phyloP scores from a whole-genome alignment of 345 rosid genomes.

The Populus tremula region DNA sequence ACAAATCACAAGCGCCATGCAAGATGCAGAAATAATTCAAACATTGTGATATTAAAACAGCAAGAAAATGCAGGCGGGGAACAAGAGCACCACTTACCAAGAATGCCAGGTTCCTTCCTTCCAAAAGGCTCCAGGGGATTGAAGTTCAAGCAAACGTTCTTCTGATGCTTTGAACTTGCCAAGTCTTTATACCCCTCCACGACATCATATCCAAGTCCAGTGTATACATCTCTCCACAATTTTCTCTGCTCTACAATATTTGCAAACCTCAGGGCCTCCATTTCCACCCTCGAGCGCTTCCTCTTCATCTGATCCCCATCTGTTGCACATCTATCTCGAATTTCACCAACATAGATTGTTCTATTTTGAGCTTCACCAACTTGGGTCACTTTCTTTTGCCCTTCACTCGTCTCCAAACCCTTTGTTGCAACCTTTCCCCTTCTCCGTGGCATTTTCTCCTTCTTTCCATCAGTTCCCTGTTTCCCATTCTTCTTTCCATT shows the following conservation, averaged over 20 bases:
- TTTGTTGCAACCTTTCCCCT: conserved; percentile 36
- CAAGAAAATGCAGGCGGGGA: background rate
- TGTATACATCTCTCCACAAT: conserved; percentile 56
- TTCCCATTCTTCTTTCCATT: conserved; percentile 38
- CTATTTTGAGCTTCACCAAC: conserved; percentile 18
- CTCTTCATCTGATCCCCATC: conserved; percentile 15
- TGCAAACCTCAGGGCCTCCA: conserved; percentile 72
- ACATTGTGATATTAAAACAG: background rate
- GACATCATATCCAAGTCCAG: conserved; percentile 50
- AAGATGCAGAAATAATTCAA: background rate
- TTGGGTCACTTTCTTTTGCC: conserved; percentile 16
- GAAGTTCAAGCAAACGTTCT: conserved; percentile 25
- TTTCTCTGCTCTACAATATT: conserved; percentile 51
- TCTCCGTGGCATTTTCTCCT: conserved; percentile 34
- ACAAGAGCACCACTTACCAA: conserved; percentile 31
- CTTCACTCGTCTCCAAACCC: conserved; percentile 19
- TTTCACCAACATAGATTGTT: background rate
- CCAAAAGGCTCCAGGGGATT: conserved; percentile 21
- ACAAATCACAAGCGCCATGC: background rate
- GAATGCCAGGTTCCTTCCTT: conserved; percentile 34
- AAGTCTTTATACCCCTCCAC: conserved; percentile 53
- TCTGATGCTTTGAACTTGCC: conserved; percentile 40
- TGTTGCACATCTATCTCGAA: conserved; percentile 8
- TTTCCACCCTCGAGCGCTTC: conserved; percentile 55
- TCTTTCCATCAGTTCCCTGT: conserved; percentile 42